Base-by-base conservation (phyloP, 306 rosid species). In the Comarum palustre region DNA sequence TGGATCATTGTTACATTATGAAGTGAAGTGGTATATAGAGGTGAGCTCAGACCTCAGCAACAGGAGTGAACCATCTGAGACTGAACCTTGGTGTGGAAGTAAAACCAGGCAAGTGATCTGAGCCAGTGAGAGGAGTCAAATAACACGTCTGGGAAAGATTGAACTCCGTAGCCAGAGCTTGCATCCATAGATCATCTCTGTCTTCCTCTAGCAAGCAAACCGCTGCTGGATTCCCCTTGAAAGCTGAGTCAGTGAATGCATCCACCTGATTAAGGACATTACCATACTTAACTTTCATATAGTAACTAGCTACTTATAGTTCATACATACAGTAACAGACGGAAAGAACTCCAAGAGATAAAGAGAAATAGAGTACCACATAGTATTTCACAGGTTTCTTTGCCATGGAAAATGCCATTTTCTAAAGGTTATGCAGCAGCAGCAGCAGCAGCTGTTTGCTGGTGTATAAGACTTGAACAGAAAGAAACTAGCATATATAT, bases 351-450 rank as follows among this genome's bases (percentile, higher is more conserved):
- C 11, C 6, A 42, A 60, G 55, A 58, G 4, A 32, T 16, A 41
- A 54, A 45, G 73, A 64, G 14, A 55, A 50, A 50, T 17, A 50
- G n/a, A 69, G 42, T 75, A 90, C 91, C 90, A 90, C 83, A 17
- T 29, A 77, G 74, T 86, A 86, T 34, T 88, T 88, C 24, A 90
- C 88, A 5, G 69, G 79, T 72, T 83, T 84, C 66, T 25, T 76
- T 15, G 88, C 87, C 96, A 66, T 65, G 69, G 50, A 12, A 39
- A 39, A 38, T 38, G 41, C 41, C 41, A 38, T 38, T 38, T 38
- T 38, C 41, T 6, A 38, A 38, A 22, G 69, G 24, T 24, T 65
- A 39, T 65, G 48, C 69, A 39, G 51, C 34, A 20, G 34, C 34
- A 39, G 24, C 34, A 32, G 34, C 34, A 0, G 32, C 22, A 22